Conservation (phyloP, 768 basidiomycete genomes). For the Phaeotremella skinneri region DNA sequence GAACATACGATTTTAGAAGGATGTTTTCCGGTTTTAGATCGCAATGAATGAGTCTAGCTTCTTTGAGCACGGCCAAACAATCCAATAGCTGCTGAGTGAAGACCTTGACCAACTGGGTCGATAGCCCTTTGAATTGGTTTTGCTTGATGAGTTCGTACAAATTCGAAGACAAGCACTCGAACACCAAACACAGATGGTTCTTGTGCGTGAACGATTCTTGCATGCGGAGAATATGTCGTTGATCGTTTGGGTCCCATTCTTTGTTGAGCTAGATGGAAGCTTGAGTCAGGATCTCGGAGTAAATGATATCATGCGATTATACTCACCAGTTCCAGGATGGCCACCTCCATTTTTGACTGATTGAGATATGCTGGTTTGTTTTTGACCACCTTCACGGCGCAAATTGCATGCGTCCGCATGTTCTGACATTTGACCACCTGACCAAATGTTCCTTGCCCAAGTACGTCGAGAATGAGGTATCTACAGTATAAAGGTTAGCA, state of each 20-base stretch:
- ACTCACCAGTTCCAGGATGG: conserved; percentile 88
- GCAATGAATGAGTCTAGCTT: conserved; percentile 93
- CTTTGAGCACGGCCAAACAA: conserved; percentile 85
- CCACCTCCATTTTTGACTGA: conserved; percentile 99
- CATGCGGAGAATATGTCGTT: conserved; percentile 92
- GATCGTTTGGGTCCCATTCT: conserved; percentile 86
- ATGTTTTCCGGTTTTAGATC: conserved; percentile 99
- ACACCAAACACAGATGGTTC: conserved; percentile 94
- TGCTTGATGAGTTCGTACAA: conserved; percentile 99
- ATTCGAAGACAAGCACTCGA: conserved; percentile 93
- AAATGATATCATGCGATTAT: neutral
- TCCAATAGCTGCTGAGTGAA: conserved; percentile 96
- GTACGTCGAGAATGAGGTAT: conserved; percentile 94
- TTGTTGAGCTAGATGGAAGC: conserved; percentile 99
- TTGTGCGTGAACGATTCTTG: conserved; percentile 96
- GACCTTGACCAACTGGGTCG: conserved; percentile 95
- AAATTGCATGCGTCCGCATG: conserved; percentile 97
- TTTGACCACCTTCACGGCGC: conserved; percentile 98
- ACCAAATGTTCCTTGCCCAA: conserved; percentile 98
- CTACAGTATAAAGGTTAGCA: conserved; percentile 54
- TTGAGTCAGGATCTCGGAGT: conserved; percentile 10
- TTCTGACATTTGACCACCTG: conserved; percentile 99
- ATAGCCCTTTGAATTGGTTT: conserved; percentile 96
- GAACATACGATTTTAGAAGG: conserved; percentile 82
- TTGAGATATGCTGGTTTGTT: conserved; percentile 99